A percentile compares a stretch with the other conserved stretches of the same genome.
phyloP scores from a whole-genome alignment of 1,139 yeast genomes.

The Pichia sp. region DNA sequence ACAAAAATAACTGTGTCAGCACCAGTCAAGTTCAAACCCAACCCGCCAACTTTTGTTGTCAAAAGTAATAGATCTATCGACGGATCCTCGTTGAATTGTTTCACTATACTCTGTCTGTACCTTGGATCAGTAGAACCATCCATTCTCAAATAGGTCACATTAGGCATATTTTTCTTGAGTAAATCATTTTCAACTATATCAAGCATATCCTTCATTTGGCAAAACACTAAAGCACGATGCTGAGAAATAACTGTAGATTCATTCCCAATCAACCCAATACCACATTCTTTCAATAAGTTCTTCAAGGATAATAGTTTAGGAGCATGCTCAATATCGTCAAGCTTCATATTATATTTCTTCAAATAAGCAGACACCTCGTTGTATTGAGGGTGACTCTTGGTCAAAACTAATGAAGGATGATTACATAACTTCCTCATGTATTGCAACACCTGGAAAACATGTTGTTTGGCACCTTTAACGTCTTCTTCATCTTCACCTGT shows the following conservation, averaged over 20 bases:
- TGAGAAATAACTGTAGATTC: slow-evolving; percentile 79
- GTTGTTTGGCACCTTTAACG: slow-evolving; percentile 59
- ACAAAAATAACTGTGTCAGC: slow-evolving; percentile 98
- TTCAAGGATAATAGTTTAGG: slow-evolving; percentile 85
- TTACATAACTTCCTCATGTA: slow-evolving; percentile 96
- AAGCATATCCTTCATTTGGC: slow-evolving; percentile 96
- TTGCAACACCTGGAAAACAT: slow-evolving; percentile 95
- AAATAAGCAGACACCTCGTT: slow-evolving; percentile 59
- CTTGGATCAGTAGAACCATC: slow-evolving; percentile 96
- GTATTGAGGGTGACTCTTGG: slow-evolving; percentile 81
- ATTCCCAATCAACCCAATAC: slow-evolving; percentile 59
- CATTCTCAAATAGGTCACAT: slow-evolving; percentile 88
- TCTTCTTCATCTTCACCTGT: slow-evolving; percentile 38
- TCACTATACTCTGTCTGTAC: slow-evolving; percentile 85
- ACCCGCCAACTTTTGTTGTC: slow-evolving; percentile 97
- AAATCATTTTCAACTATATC: slow-evolving; percentile 93
- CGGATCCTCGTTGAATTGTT: slow-evolving; percentile 92
- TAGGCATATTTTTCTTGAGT: slow-evolving; percentile 77
- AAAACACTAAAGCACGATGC: slow-evolving; percentile 91
- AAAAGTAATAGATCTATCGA: slow-evolving; percentile 87
- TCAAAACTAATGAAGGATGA: slow-evolving; percentile 91
- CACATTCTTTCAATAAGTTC: slow-evolving; percentile 84
- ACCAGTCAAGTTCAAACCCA: slow-evolving; percentile 94
- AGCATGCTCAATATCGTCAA: slow-evolving; percentile 76
- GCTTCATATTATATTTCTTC: slow-evolving; percentile 51